Conservation (phyloP, 2,329 filamentous ascomycete genomes). For the Fusarium coffeatum region DNA sequence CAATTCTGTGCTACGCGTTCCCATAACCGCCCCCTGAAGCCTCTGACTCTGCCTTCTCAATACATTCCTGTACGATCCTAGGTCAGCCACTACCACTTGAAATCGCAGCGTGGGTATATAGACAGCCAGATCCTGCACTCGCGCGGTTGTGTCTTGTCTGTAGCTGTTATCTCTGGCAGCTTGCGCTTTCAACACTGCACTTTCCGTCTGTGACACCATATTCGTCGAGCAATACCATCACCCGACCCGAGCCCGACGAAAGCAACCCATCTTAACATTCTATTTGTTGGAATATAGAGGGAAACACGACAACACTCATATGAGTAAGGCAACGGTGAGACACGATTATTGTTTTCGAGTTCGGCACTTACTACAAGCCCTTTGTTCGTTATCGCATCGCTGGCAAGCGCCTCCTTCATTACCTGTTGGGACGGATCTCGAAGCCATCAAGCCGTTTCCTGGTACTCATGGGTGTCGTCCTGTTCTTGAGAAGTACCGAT, state of each 20-base stretch:
- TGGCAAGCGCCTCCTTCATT: background rate
- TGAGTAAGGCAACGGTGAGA: constrained; percentile 41
- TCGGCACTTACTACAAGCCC: constrained; percentile 8
- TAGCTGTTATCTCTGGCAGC: constrained; percentile 39
- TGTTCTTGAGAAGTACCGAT: background rate
- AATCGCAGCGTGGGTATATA: constrained; percentile 53
- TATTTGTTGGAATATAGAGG: constrained; percentile 15
- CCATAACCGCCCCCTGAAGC: constrained; percentile 40
- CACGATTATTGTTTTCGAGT: constrained; percentile 26
- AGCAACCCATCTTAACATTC: constrained; percentile 20
- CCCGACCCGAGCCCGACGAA: constrained; percentile 30
- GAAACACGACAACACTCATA: constrained; percentile 1
- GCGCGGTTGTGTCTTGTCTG: constrained; percentile 47
- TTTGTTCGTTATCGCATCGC: background rate
- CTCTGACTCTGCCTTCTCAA: constrained; percentile 37
- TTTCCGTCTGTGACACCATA: constrained; percentile 41
- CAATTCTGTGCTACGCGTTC: constrained; percentile 44
- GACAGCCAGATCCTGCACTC: constrained; percentile 52
- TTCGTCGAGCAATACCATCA: constrained; percentile 35
- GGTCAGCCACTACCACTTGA: constrained; percentile 45
- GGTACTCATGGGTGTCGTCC: background rate
- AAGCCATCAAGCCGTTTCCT: background rate
- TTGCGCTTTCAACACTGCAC: constrained; percentile 37
- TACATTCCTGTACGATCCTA: constrained; percentile 46
- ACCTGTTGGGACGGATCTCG: background rate